Evolutionary conservation across 345 rosid species (phyloP).

Genomic region (Limnanthes douglasii): DNA sequence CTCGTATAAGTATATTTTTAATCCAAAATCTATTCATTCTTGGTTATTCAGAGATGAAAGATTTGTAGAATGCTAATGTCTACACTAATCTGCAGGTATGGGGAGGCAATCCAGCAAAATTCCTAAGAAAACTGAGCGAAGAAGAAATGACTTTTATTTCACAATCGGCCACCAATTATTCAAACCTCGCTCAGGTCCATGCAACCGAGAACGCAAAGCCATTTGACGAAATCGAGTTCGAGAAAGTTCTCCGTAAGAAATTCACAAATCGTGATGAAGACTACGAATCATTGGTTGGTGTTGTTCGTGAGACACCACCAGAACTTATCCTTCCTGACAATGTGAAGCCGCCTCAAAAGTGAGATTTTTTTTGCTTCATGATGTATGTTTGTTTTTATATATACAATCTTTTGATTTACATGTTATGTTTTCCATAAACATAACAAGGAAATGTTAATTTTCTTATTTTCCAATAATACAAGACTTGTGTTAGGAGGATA

Average conservation of each 20-base stretch:
- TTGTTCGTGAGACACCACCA: constrained; percentile 65
- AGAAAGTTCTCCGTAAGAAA: constrained; percentile 83
- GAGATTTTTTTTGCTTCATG: constrained; percentile 17
- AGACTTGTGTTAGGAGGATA: no score
- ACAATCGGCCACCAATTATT: constrained; percentile 61
- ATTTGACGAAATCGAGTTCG: constrained; percentile 70
- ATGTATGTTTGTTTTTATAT: no score
- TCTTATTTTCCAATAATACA: constrained; percentile 27
- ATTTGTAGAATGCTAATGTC: no score
- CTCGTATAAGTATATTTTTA: not conserved
- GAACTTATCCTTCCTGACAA: constrained; percentile 72
- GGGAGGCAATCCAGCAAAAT: constrained; percentile 97
- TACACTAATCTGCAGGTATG: no score
- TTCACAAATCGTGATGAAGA: constrained; percentile 58
- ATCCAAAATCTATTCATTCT: not conserved
- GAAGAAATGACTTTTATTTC: constrained; percentile 65
- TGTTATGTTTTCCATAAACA: no score
- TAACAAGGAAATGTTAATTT: no score
- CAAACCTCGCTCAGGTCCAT: constrained; percentile 81
- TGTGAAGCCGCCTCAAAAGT: constrained; percentile 29
- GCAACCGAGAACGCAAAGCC: constrained; percentile 82
- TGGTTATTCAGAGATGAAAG: no score
- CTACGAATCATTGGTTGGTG: constrained; percentile 78
- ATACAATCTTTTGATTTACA: no score
- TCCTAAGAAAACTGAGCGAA: constrained; percentile 69